These are phyloP conservation scores for Colletotrichum melonis DNA, from an alignment of 2,329 filamentous ascomycete species.

Conservation along the genomic window DNA sequence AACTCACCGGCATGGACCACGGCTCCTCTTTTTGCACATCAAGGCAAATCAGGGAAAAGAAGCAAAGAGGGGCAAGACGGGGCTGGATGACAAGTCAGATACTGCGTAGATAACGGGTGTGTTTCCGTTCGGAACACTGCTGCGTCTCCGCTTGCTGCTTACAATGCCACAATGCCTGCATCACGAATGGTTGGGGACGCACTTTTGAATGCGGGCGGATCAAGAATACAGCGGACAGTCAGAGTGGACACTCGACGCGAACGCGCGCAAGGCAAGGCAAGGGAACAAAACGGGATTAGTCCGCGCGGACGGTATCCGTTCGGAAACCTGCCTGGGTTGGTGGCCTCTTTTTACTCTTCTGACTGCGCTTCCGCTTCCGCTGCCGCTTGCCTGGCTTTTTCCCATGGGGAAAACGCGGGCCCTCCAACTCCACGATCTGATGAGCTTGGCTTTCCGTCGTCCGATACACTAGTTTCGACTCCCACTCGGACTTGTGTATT, in stretches of 20 bases:
- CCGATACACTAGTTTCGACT: constrained; percentile 17
- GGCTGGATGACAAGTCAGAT: constrained; percentile 5
- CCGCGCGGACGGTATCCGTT: constrained; percentile 12
- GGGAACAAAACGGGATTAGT: background rate
- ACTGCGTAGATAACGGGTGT: constrained; percentile 14
- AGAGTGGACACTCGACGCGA: background rate
- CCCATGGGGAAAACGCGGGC: constrained; percentile 26
- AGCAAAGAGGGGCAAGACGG: background rate
- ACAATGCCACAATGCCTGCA: constrained; percentile 31
- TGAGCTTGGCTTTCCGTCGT: constrained; percentile 21
- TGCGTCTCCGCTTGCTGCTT: constrained; percentile 25
- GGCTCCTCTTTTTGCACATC: constrained; percentile 19
- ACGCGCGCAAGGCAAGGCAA: background rate
- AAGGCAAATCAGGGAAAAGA: constrained; percentile 9
- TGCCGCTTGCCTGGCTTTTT: constrained; percentile 3
- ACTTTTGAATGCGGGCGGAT: constrained; percentile 8
- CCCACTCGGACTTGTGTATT: background rate
- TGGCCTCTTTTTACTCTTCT: background rate
- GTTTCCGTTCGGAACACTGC: background rate
- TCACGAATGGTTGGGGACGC: constrained; percentile 26
- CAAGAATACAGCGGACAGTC: constrained; percentile 21
- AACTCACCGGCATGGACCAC: background rate
- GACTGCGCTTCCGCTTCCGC: background rate
- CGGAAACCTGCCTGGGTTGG: too few species aligned
- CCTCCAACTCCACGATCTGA: constrained; percentile 31